phyloP scores from a whole-genome alignment of 805 yeast species.

The Candida methanosorbosa region DNA sequence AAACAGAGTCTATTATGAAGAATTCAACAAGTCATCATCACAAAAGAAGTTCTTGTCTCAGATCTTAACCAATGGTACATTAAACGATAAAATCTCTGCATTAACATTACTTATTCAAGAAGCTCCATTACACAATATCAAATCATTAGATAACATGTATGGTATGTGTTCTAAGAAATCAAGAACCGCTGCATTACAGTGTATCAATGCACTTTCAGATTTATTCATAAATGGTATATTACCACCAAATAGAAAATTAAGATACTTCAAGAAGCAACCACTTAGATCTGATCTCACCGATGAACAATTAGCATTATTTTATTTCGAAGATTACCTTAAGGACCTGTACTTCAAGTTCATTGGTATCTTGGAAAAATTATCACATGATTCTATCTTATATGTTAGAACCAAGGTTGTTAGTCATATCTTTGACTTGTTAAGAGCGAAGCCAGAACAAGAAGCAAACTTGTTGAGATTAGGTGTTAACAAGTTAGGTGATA shows the following conservation, averaged over 20 bases:
- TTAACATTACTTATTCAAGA: constrained; percentile 88
- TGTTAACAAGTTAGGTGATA: constrained; percentile 90
- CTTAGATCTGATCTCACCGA: constrained; percentile 37
- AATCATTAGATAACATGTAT: constrained; percentile 72
- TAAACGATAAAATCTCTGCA: constrained; percentile 92
- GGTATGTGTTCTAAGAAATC: constrained; percentile 84
- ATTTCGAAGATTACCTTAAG: constrained; percentile 87
- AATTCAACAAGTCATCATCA: constrained; percentile 65
- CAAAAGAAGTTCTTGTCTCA: constrained; percentile 85
- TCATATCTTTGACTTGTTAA: constrained; percentile 72
- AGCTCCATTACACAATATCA: constrained; percentile 84
- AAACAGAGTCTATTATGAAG: constrained; percentile 61
- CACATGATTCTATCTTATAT: constrained; percentile 88
- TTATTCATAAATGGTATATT: constrained; percentile 74
- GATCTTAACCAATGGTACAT: constrained; percentile 84
- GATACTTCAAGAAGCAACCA: constrained; percentile 71
- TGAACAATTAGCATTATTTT: constrained; percentile 60
- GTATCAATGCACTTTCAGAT: constrained; percentile 86
- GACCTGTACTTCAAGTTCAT: constrained; percentile 65
- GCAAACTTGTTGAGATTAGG: constrained; percentile 82
- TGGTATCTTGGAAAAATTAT: constrained; percentile 64
- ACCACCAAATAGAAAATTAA: constrained; percentile 80
- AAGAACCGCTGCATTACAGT: constrained; percentile 86
- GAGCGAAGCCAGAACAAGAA: constrained; percentile 93
- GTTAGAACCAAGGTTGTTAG: constrained; percentile 72